A percentile compares a stretch with the other conserved stretches of the same genome.
phyloP scores from a whole-genome alignment of 495 filamentous ascomycete genomes.

The Amphirosellinia nigrospora region DNA sequence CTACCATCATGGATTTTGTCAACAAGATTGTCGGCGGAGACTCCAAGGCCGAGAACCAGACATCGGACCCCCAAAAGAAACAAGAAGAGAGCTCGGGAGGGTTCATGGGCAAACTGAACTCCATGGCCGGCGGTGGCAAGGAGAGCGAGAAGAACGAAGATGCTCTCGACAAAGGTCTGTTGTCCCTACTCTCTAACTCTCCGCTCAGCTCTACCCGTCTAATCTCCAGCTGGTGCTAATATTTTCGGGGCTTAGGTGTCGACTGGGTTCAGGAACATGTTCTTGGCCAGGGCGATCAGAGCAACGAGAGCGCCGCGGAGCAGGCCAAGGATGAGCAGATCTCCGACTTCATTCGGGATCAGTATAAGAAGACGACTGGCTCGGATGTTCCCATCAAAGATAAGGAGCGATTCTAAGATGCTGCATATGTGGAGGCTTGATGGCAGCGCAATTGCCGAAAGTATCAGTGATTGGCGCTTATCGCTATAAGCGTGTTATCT shows the following conservation, averaged over 20 bases:
- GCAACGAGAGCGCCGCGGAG: constrained; percentile 73
- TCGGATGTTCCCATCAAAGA: constrained; percentile 68
- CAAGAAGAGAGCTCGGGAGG: constrained; percentile 24
- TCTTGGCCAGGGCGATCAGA: constrained; percentile 67
- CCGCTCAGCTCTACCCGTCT: background rate
- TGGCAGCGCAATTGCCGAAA: no score
- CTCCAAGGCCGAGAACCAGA: constrained; percentile 27
- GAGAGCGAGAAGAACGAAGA: constrained; percentile 76
- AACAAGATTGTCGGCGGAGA: constrained; percentile 42
- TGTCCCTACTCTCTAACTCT: background rate
- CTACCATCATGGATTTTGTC: constrained; percentile 47
- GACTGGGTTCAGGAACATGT: constrained; percentile 72
- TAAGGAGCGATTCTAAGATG: constrained; percentile 49
- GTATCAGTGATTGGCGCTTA: no score
- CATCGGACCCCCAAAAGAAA: background rate
- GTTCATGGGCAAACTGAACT: constrained; percentile 63
- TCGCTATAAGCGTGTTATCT: no score
- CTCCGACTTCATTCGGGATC: constrained; percentile 63
- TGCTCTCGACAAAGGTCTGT: constrained; percentile 65
- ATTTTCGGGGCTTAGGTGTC: constrained; percentile 55
- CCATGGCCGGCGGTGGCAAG: constrained; percentile 65
- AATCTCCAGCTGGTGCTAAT: background rate
- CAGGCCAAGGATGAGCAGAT: constrained; percentile 78
- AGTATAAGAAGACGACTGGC: constrained; percentile 67
- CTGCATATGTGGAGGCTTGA: background rate